phyloP scores from a whole-genome alignment of 2,329 filamentous ascomycete species.

The Emergomyces pasteurianus region DNA sequence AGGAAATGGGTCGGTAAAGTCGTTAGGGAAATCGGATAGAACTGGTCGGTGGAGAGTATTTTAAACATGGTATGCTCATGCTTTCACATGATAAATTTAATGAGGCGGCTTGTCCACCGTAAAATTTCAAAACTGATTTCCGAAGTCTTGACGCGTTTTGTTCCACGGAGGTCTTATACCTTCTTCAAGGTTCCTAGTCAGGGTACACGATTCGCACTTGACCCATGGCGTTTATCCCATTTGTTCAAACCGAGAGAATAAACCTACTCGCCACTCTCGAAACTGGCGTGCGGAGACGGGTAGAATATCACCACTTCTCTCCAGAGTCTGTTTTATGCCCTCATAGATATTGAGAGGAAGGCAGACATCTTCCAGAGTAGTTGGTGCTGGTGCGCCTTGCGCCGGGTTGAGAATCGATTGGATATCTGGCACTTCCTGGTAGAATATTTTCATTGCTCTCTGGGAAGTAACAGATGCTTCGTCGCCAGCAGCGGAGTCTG shows the following conservation, averaged over 20 bases:
- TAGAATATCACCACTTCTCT: conserved; percentile 28
- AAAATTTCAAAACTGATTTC: background rate
- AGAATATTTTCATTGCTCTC: conserved; percentile 49
- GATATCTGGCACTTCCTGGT: conserved; percentile 26
- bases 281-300: conserved; percentile 40
- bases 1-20: background rate
- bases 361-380: conserved; percentile 39
- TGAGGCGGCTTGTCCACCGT: background rate
- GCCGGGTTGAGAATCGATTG: conserved; percentile 26
- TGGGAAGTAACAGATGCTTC: conserved; percentile 19
- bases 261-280: conserved; percentile 43
- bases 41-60: background rate
- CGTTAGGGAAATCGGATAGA: background rate
- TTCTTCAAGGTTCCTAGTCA: background rate
- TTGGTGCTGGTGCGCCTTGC: conserved; percentile 24
- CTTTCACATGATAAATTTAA: background rate
- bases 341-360: conserved; percentile 27
- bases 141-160: background rate
- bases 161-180: background rate
- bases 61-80: too few relatives aligned
- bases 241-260: conserved; percentile 31
- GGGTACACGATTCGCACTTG: background rate
- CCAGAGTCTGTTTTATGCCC: conserved; percentile 26
- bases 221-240: background rate
- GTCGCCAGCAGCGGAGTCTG: background rate